Evolutionary conservation across 2,329 filamentous ascomycete species (phyloP).

Genomic region (Colletotrichum destructivum): DNA sequence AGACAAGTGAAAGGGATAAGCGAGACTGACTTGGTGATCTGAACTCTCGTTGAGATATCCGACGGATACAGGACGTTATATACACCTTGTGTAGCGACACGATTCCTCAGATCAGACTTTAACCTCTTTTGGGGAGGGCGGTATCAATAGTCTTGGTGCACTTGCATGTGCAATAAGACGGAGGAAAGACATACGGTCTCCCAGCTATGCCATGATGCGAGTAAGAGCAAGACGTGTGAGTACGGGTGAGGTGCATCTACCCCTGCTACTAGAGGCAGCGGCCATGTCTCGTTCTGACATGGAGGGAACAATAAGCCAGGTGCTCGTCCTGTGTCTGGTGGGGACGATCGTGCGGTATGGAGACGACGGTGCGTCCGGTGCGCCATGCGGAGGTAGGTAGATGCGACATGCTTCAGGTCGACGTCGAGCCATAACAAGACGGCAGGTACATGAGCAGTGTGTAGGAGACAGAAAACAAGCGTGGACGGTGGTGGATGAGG

Average conservation of each 20-base stretch:
- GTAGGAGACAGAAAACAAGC: slow-evolving; percentile 13
- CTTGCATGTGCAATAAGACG: slow-evolving; percentile 29
- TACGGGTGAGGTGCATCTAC: slow-evolving; percentile 31
- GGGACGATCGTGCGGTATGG: slow-evolving; percentile 20
- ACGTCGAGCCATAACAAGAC: neutral
- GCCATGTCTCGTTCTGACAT: slow-evolving; percentile 32
- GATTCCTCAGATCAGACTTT: slow-evolving; percentile 2
- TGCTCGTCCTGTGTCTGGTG: neutral
- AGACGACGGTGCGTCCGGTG: slow-evolving; percentile 22
- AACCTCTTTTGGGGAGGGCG: slow-evolving; percentile 11
- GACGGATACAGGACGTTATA: slow-evolving; percentile 27
- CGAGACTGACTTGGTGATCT: slow-evolving; percentile 28
- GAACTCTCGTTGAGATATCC: neutral
- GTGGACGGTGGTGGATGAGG: slow-evolving; percentile 22
- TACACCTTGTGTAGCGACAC: slow-evolving; percentile 29
- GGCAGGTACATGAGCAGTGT: neutral
- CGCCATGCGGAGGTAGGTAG: slow-evolving; percentile 7
- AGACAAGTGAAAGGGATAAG: slow-evolving; percentile 27
- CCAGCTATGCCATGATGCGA: slow-evolving; percentile 24
- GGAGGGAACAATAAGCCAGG: slow-evolving; percentile 37
- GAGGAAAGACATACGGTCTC: slow-evolving; percentile 20
- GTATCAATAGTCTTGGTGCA: slow-evolving; percentile 35
- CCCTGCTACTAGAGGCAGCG: slow-evolving; percentile 23
- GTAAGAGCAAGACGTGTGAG: slow-evolving; percentile 32
- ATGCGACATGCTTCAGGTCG: slow-evolving; percentile 24